Base-by-base conservation (phyloP, 2,329 filamentous ascomycete species). In the Conoideocrella luteorostrata region DNA sequence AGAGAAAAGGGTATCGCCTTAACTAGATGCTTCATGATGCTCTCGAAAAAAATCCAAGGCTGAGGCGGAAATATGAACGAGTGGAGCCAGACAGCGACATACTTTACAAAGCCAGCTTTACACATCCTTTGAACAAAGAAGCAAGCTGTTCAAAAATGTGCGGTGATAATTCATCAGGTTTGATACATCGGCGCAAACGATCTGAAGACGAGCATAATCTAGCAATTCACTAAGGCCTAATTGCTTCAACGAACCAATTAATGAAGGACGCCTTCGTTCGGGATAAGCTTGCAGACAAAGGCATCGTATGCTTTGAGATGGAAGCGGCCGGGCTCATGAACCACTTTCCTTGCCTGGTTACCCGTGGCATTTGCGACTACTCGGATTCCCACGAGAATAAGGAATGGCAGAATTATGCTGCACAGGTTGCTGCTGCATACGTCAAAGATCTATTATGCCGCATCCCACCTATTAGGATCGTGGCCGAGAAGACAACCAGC, bases 291-390 rank as follows among this genome's bases (percentile, higher is more conserved):
- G 47, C 46, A 1, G 40, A 50, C 10, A 46, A 47, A 12, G 44
- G 43, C 17, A 47, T 50, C 13, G 26, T 52, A 5, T 54, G 52
- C 35, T 50, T 57, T 33, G 56, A 55, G 47, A 60, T 57, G 53
- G 57, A 58, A 37, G 57, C n/a, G n/a, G n/a, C n/a, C n/a, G n/a
- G n/a, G n/a, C n/a, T 60, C 28, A 56, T 57, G 50, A 53, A 33
- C 28, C 26, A 32, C 18, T 41, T 41, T n/a, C n/a, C 28, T 21
- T 41, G 39, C 13, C 39, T 34, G 54, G 56, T 62, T 13, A 57
- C 65, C 33, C 54, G 60, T 7, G 62, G 63, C 1, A 62, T 66
- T 36, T 63, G 56, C 44, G 62, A 66, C 49, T 66, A 65, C 33
- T 52, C 60, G 0, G 63, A 65, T 37, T n/a, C n/a, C n/a, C n/a